Evolutionary conservation across 441 rosid species (phyloP).

Genomic region (Adansonia madagascariensis): DNA sequence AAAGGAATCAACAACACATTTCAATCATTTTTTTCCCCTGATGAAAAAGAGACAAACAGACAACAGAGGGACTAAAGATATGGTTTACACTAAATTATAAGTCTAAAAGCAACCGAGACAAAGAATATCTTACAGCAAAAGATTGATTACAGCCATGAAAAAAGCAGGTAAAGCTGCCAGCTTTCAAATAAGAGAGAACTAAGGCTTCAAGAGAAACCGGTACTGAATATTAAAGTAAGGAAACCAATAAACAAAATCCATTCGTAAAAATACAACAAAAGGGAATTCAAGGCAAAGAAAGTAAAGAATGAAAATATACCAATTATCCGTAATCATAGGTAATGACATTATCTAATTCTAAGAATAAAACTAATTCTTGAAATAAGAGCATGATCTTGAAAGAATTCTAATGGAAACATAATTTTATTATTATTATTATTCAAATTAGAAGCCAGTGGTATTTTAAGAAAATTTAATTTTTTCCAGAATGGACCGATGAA

Average conservation of each 20-base stretch:
- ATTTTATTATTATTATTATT: no score
- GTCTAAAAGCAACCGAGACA: not conserved
- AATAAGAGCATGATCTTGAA: not conserved
- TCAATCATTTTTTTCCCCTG: not conserved
- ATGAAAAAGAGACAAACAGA: not conserved
- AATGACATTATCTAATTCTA: not conserved
- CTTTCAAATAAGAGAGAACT: constrained; percentile 1
- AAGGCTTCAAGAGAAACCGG: not conserved
- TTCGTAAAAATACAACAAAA: not conserved
- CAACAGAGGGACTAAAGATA: not conserved
- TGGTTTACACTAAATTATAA: not conserved
- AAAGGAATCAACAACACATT: not conserved
- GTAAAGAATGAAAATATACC: not conserved
- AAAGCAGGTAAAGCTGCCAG: not conserved
- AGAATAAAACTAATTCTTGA: not conserved
- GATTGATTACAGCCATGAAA: not conserved
- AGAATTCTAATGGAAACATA: not conserved
- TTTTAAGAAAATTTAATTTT: not conserved
- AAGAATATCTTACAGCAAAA: not conserved
- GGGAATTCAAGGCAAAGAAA: not conserved
- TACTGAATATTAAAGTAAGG: not conserved
- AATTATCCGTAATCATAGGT: not conserved
- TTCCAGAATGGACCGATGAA: not conserved
- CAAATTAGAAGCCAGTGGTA: not conserved
- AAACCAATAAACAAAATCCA: not conserved